Conservation (phyloP, 2,329 filamentous ascomycete genomes). For the Bisporella sp. region DNA sequence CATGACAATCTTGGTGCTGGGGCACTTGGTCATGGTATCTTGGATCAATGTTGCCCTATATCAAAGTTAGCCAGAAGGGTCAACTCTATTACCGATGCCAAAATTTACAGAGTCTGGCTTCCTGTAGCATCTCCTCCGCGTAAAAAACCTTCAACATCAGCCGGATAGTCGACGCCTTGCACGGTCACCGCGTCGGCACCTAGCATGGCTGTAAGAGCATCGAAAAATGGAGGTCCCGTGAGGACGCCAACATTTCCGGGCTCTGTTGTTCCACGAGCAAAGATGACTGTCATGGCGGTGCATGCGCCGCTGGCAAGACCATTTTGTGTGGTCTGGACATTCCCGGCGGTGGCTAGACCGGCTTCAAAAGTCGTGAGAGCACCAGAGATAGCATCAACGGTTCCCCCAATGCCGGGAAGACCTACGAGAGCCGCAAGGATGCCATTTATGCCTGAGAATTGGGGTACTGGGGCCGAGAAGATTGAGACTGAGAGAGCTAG, state of each 20-base stretch:
- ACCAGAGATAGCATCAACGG: slow-evolving; percentile 10
- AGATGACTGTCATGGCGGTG: slow-evolving; percentile 35
- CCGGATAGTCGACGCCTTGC: slow-evolving; percentile 26
- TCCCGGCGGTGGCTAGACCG: slow-evolving; percentile 14
- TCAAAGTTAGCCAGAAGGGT: too few species aligned
- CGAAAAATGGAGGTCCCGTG: slow-evolving; percentile 27
- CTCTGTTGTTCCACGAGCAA: slow-evolving; percentile 41
- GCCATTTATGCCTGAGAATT: slow-evolving; percentile 7
- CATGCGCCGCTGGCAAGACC: slow-evolving; percentile 14
- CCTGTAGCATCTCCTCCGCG: slow-evolving; percentile 19
- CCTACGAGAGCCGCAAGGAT: slow-evolving; percentile 19
- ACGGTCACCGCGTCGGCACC: slow-evolving; percentile 17
- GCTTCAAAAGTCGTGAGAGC: slow-evolving; percentile 18
- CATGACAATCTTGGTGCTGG: slow-evolving; percentile 18
- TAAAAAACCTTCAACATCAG: slow-evolving; percentile 24
- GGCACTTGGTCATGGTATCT: slow-evolving; percentile 3
- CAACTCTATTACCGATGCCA: too few species aligned
- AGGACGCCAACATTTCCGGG: slow-evolving; percentile 37
- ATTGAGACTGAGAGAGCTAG: too few species aligned
- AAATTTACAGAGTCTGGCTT: neutral
- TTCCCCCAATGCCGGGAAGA: slow-evolving; percentile 17
- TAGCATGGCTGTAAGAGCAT: slow-evolving; percentile 15
- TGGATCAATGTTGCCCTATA: too few species aligned
- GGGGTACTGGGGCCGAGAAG: too few species aligned
- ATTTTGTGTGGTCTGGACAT: slow-evolving; percentile 21